These are phyloP conservation scores for Fabrea salina DNA, from an alignment of 169 alveolate genomes.

Conservation along the genomic window DNA sequence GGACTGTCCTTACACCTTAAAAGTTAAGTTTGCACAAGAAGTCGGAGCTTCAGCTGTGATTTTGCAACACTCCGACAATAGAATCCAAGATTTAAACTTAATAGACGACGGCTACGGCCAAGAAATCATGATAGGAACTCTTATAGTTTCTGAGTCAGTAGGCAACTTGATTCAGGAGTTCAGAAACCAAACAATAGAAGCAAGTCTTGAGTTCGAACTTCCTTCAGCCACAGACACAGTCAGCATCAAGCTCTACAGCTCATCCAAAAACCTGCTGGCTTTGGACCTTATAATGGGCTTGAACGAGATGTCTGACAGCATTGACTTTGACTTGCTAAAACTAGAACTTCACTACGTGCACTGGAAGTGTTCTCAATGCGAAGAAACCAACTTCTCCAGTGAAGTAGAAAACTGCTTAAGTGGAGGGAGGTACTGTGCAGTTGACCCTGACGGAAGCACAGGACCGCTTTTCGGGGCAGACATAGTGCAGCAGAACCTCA, in stretches of 20 bases:
- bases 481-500: not conserved
- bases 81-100: no score
- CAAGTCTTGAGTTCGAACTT: no score
- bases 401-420: not conserved
- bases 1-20: slow-evolving; percentile 46
- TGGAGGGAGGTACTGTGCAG: slow-evolving; percentile 35
- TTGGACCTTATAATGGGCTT: no score
- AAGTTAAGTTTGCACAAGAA: slow-evolving; percentile 51
- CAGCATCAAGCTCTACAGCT: no score
- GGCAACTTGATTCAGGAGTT: slow-evolving; percentile 39
- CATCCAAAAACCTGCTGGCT: no score
- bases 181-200: no score
- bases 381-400: not conserved
- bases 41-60: slow-evolving; percentile 44
- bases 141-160: slow-evolving; percentile 48
- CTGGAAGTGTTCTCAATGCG: not conserved
- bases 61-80: no score
- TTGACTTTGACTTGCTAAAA: not conserved
- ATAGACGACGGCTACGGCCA: slow-evolving; percentile 79
- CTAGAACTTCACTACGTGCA: slow-evolving; percentile 4
- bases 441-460: slow-evolving; percentile 22
- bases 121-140: slow-evolving; percentile 68
- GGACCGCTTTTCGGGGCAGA: not conserved
- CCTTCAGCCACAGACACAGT: no score
- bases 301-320: not conserved